Percentiles rank a stretch among this genome's conserved stretches.
Evolutionary conservation across 2,329 filamentous ascomycete genomes (phyloP).

Genomic region (Aspergillus jensenii): DNA sequence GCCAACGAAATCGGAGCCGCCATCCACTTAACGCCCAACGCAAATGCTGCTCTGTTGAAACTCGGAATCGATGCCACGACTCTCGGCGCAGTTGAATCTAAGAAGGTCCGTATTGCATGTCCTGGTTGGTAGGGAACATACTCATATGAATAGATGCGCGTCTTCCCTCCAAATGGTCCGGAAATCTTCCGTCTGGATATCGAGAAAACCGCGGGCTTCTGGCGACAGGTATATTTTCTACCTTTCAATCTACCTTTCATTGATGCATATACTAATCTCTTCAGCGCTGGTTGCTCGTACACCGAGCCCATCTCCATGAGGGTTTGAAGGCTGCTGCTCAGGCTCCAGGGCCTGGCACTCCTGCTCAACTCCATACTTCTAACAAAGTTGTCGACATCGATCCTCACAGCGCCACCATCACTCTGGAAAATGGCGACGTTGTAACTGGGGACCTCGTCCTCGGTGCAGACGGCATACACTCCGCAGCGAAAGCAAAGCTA

Average conservation of each 20-base stretch:
- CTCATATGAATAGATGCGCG: conserved; percentile 26
- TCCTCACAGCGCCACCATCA: conserved; percentile 40
- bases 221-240: conserved; percentile 30
- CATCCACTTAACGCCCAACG: conserved; percentile 63
- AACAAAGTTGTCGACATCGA: conserved; percentile 49
- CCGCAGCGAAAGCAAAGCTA: conserved; percentile 28
- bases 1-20: conserved; percentile 60
- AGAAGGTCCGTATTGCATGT: conserved; percentile 14
- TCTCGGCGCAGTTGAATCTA: conserved; percentile 40
- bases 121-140: too few species aligned
- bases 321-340: conserved; percentile 51
- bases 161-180: conserved; percentile 33
- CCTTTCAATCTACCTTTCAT: not conserved
- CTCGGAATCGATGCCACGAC: conserved; percentile 44
- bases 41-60: conserved; percentile 55
- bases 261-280: not conserved
- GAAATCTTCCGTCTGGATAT: conserved; percentile 32
- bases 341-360: conserved; percentile 33
- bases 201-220: conserved; percentile 22
- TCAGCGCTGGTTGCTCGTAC: conserved; percentile 52
- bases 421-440: conserved; percentile 46
- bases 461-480: conserved; percentile 56
- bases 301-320: conserved; percentile 56
- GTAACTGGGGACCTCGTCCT: conserved; percentile 52
- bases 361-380: conserved; percentile 45